Base-by-base conservation (phyloP, 139 green algal species). In the Dunaliella sp. region DNA sequence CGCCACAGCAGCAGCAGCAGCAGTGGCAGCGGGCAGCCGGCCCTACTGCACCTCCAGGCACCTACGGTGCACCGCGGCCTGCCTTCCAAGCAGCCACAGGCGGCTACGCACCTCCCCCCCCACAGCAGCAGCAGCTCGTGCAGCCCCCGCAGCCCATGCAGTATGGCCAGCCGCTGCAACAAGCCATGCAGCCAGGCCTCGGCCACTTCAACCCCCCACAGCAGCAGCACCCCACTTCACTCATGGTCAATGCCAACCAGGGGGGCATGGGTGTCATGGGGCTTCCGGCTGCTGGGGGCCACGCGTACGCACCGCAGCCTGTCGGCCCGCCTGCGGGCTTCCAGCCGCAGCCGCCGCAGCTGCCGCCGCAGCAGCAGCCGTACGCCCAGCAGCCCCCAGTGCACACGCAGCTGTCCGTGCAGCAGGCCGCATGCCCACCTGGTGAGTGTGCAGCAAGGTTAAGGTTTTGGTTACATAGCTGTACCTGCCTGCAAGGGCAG, bases 21-120 rank as follows among this genome's bases (percentile, higher is more conserved):
- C 76, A 81, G 76, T 12, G n/a, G n/a, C 76, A 81, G 76, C n/a
- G n/a, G n/a, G n/a, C 76, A 33, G 30, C 28, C 37, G 76, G n/a
- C 25, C 76, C 76, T 81, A 31, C 76, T 2, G n/a, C 76, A 38
- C n/a, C 76, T 3, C 73, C 73, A 36, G 7, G 76, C 76, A 33
- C n/a, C 76, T 31, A 37, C 76, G n/a, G 37, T 31, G 1, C 7
- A 81, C 76, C 31, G n/a, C 48, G 16, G 16, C 48, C 48, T 65
- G 48, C 48, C 48, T 65, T 65, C 48, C 48, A 7, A 65, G 48
- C 48, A 65, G 48, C 48, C 48, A 65, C 16, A 7, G 48, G 48
- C 48, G n/a, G n/a, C n/a, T n/a, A n/a, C n/a, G n/a, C n/a, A n/a
- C n/a, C n/a, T n/a, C n/a, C n/a, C n/a, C n/a, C n/a, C n/a, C n/a